A percentile compares a stretch with the other conserved stretches of the same genome.
These are phyloP conservation scores for Chytriomyces confervae DNA, from an alignment of 192 early-diverging fungal species.

Conservation along the genomic window DNA sequence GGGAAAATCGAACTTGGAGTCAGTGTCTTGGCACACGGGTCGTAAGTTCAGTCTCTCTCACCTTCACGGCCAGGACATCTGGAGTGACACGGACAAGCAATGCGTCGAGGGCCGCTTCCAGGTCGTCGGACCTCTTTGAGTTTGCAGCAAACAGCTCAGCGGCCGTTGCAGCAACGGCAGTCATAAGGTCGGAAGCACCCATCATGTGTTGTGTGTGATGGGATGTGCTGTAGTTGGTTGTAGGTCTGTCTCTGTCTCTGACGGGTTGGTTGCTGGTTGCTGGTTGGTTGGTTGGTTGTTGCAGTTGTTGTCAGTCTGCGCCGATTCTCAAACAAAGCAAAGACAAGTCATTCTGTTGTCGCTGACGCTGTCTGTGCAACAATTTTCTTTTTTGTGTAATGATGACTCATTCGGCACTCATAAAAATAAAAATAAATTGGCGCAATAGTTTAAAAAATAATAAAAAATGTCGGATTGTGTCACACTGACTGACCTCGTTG, in stretches of 20 bases:
- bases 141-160: neutral
- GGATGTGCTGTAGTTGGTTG: neutral
- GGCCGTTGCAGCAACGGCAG: constrained; percentile 3
- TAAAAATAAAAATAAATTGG: neutral
- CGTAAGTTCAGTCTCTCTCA: neutral
- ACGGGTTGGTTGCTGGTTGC: neutral
- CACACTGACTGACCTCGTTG: neutral
- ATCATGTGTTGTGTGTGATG: neutral
- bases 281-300: neutral
- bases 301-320: neutral
- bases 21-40: neutral
- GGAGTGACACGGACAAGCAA: constrained; percentile 12
- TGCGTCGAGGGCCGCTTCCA: neutral
- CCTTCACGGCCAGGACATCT: neutral
- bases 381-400: neutral
- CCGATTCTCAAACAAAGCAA: neutral
- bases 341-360: no score
- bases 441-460: neutral
- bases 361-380: neutral
- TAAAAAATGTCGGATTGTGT: neutral
- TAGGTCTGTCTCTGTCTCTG: neutral
- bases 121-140: neutral
- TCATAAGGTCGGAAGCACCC: neutral
- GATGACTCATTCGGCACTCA: neutral
- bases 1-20: neutral